A percentile compares a stretch with the other conserved stretches of the same genome.
phyloP scores from a whole-genome alignment of 2,329 filamentous ascomycete species.

The Colletotrichum lupini region DNA sequence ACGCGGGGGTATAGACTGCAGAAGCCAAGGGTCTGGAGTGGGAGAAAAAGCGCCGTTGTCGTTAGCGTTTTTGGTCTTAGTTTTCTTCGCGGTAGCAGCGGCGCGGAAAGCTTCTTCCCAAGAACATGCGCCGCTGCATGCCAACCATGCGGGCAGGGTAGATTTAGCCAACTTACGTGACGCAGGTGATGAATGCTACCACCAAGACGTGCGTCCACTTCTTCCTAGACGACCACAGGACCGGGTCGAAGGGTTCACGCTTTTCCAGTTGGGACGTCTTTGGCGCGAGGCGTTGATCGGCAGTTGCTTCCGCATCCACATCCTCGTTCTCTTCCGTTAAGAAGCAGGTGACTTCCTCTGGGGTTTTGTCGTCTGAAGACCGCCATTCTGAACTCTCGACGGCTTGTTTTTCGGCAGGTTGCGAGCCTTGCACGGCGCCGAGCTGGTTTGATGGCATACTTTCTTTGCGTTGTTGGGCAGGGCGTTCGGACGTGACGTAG shows the following conservation, averaged over 20 bases:
- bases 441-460: not conserved
- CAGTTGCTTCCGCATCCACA: not conserved
- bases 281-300: not conserved
- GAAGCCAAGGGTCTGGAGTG: constrained; percentile 14
- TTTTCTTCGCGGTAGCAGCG: not conserved
- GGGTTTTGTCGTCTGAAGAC: constrained; percentile 3
- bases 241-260: constrained; percentile 12
- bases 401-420: not conserved
- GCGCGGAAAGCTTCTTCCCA: not conserved
- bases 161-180: constrained; percentile 16
- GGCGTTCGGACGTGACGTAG: not conserved
- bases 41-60: not conserved
- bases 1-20: constrained; percentile 24
- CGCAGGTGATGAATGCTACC: constrained; percentile 16
- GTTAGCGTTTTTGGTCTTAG: not conserved
- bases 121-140: not conserved
- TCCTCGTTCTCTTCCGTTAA: not conserved
- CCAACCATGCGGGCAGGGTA: not conserved
- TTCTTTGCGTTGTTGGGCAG: not conserved
- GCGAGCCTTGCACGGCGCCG: no score
- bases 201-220: constrained; percentile 21
- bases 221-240: constrained; percentile 20
- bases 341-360: constrained; percentile 8
- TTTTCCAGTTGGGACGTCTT: not conserved
- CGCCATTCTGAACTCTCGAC: not conserved